Conservation (phyloP, 257 asterid genomes). For the Paulownia fortunei region DNA sequence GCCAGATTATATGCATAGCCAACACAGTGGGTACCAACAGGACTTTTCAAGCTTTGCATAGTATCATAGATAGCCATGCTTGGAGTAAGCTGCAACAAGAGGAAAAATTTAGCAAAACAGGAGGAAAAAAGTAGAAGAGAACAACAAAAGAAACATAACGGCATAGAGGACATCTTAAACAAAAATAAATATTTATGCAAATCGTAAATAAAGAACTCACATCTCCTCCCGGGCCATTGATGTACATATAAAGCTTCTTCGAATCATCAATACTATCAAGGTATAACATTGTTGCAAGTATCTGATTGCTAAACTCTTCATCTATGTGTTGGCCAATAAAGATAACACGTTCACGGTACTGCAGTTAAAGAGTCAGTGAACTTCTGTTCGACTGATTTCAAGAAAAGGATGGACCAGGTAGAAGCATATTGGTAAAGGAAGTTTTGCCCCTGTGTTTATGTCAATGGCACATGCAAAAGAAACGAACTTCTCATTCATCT, state of each 20-base stretch:
- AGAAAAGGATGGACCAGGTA: not conserved
- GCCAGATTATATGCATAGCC: constrained; percentile 81
- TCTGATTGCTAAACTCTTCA: constrained; percentile 87
- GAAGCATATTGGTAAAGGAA: not conserved
- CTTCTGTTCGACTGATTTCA: not conserved
- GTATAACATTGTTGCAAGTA: constrained; percentile 92
- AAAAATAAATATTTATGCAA: not conserved
- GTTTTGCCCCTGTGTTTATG: not conserved
- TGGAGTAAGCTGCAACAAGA: constrained; percentile 80
- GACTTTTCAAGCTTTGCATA: constrained; percentile 87
- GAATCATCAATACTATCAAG: constrained; percentile 85
- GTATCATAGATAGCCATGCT: constrained; percentile 93
- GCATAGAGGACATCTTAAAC: not conserved
- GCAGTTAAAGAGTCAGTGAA: constrained; percentile 40
- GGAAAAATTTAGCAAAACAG: not conserved
- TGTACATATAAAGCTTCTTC: constrained; percentile 68
- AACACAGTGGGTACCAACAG: constrained; percentile 85
- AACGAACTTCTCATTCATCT: not conserved
- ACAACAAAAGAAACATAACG: not conserved
- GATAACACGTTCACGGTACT: constrained; percentile 94
- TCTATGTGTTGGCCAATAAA: constrained; percentile 81
- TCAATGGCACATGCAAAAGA: not conserved
- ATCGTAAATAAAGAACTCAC: constrained; percentile 55
- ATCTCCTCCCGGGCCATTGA: constrained; percentile 96
- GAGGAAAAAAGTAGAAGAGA: not conserved